Conservation (phyloP, 192 early-diverging fungal genomes). For the Fimicolochytrium jonesii region DNA sequence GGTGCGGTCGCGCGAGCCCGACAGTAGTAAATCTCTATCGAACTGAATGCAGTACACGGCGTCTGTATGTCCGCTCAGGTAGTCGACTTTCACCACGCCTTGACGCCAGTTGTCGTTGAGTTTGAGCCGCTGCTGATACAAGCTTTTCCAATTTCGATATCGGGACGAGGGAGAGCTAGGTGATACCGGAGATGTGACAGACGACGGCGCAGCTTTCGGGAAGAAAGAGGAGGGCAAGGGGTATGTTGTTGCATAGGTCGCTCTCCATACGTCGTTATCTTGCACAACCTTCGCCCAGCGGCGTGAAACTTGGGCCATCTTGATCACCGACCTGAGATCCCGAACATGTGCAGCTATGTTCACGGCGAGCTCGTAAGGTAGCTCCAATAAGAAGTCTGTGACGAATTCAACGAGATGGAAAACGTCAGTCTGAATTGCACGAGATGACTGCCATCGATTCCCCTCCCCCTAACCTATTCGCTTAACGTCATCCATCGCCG, state of each 20-base stretch:
- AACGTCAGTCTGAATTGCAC: too few relatives aligned
- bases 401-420: too few relatives aligned
- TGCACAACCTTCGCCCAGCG: constrained; percentile 29
- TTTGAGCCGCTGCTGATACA: constrained; percentile 32
- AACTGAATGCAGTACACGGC: constrained; percentile 58
- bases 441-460: too few relatives aligned
- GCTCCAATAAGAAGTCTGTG: constrained; percentile 31
- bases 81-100: constrained; percentile 22
- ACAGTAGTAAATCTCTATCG: constrained; percentile 35
- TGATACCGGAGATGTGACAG: too few relatives aligned
- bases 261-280: constrained; percentile 41
- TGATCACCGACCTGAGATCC: constrained; percentile 9
- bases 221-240: not conserved
- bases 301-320: constrained; percentile 25
- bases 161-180: too few relatives aligned
- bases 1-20: constrained; percentile 43
- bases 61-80: constrained; percentile 44
- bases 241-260: constrained; percentile 14
- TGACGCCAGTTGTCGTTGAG: constrained; percentile 44
- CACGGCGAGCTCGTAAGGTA: constrained; percentile 43
- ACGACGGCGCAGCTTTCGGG: not conserved
- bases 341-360: constrained; percentile 29
- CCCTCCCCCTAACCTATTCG: too few relatives aligned
- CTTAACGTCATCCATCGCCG: too few relatives aligned
- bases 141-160: constrained; percentile 31